Conservation (phyloP, 495 filamentous ascomycete species). For the Neurospora tetrasperma region DNA sequence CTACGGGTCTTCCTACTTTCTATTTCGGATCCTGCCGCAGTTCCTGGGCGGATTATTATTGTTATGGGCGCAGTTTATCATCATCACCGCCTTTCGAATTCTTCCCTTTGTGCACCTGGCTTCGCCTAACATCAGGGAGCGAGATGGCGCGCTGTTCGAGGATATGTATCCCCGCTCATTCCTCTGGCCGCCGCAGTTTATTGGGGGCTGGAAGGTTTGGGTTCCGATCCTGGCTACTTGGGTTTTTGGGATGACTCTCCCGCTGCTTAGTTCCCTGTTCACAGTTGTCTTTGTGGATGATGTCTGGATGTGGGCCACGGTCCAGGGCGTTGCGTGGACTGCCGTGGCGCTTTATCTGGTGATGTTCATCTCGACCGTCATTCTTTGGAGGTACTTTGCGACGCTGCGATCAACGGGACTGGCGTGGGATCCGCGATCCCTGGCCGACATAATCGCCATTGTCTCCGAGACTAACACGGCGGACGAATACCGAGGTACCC, state of each 20-base stretch:
- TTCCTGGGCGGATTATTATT: conserved; percentile 62
- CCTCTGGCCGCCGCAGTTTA: conserved; percentile 32
- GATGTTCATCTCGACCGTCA: conserved; percentile 45
- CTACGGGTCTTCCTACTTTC: conserved; percentile 66
- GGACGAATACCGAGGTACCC: conserved; percentile 47
- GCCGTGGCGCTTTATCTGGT: conserved; percentile 63
- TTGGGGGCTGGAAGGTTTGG: conserved; percentile 35
- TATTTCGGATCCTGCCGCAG: conserved; percentile 76
- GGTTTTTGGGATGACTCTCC: conserved; percentile 37
- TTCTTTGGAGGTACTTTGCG: conserved; percentile 40
- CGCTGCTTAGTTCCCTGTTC: conserved; percentile 37
- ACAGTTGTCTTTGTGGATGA: conserved; percentile 32
- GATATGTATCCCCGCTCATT: conserved; percentile 42
- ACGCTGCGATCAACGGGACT: conserved; percentile 54
- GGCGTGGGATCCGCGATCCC: conserved; percentile 72
- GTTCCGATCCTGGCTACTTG: conserved; percentile 34
- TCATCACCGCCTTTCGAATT: conserved; percentile 64
- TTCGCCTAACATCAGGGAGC: conserved; percentile 37
- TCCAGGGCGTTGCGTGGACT: conserved; percentile 68
- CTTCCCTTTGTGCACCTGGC: conserved; percentile 70
- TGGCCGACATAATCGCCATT: conserved; percentile 67
- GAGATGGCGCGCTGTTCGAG: conserved; percentile 43
- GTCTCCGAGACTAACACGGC: conserved; percentile 71
- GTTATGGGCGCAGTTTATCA: conserved; percentile 63
- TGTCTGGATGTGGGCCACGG: conserved; percentile 69